Conservation (phyloP, 2,329 filamentous ascomycete genomes). For the Fusarium dlaminii region DNA sequence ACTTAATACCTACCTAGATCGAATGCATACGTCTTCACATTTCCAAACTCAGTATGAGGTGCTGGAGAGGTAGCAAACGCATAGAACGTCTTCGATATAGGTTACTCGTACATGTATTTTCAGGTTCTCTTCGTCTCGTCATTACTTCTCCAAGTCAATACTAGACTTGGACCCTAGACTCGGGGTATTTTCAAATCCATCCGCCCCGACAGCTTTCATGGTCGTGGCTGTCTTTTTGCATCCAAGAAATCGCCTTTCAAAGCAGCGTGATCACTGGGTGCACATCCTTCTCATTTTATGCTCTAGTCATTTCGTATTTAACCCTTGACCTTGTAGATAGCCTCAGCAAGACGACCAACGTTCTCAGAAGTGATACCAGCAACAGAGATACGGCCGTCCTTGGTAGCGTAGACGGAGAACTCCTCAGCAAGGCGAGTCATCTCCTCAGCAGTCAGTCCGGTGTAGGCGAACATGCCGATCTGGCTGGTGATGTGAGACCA, state of each 20-base stretch:
- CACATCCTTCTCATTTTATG: neutral
- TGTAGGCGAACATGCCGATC: slow-evolving; percentile 99
- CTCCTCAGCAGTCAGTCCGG: slow-evolving; percentile 87
- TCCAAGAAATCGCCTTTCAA: slow-evolving; percentile 5
- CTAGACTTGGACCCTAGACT: slow-evolving; percentile 33
- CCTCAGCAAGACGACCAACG: slow-evolving; percentile 81
- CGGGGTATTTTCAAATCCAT: slow-evolving; percentile 40
- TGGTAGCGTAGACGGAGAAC: slow-evolving; percentile 97
- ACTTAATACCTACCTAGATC: neutral
- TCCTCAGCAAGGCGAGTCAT: slow-evolving; percentile 93
- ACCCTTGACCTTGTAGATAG: slow-evolving; percentile 85
- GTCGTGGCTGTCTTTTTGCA: slow-evolving; percentile 22
- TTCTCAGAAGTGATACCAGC: slow-evolving; percentile 84
- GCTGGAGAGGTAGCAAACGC: slow-evolving; percentile 1
- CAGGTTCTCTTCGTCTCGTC: slow-evolving; percentile 33
- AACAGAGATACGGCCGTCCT: slow-evolving; percentile 87
- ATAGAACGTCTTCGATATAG: slow-evolving; percentile 21
- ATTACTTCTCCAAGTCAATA: slow-evolving; percentile 15
- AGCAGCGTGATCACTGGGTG: neutral
- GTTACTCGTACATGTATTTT: slow-evolving; percentile 40
- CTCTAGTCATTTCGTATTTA: slow-evolving; percentile 45
- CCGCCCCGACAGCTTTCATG: slow-evolving; percentile 27
- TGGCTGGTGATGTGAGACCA: slow-evolving; percentile 99
- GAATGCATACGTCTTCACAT: neutral
- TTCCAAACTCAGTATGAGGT: neutral